These are phyloP conservation scores for Colletotrichum limetticola DNA, from an alignment of 2,329 filamentous ascomycete species.

Conservation along the genomic window DNA sequence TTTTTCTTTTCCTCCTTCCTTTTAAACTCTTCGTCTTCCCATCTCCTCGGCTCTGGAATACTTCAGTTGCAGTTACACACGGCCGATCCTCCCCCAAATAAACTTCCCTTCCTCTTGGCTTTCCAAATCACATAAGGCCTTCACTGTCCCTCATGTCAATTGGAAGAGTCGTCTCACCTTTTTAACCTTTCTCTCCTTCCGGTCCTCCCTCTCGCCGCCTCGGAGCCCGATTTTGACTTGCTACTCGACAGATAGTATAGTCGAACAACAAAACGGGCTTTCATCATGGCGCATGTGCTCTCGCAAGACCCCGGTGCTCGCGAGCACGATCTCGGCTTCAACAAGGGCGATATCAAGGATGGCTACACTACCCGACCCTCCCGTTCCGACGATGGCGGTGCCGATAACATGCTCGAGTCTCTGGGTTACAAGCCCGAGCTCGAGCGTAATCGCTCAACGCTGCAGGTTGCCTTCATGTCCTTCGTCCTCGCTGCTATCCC, in stretches of 20 bases:
- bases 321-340: conserved; percentile 31
- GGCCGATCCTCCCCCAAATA: conserved; percentile 3
- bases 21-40: conserved; percentile 32
- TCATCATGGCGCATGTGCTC: conserved; percentile 32
- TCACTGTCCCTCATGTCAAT: conserved; percentile 28
- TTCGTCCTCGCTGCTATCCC: conserved; percentile 81
- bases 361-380: conserved; percentile 34
- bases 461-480: conserved; percentile 79
- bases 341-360: conserved; percentile 29
- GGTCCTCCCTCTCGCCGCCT: neutral
- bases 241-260: neutral
- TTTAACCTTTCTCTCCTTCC: conserved; percentile 4
- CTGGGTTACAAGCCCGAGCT: conserved; percentile 76
- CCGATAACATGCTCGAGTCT: conserved; percentile 71
- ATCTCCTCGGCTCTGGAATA: conserved; percentile 12
- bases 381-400: conserved; percentile 52
- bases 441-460: conserved; percentile 71
- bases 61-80: conserved; percentile 3
- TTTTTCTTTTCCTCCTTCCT: conserved; percentile 14
- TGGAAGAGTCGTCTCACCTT: conserved; percentile 10
- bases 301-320: conserved; percentile 35
- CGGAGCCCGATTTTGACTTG: neutral
- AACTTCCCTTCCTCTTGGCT: conserved; percentile 1
- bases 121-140: neutral
- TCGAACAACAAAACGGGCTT: neutral